Base-by-base conservation (phyloP, 768 basidiomycete genomes). In the Omphalotus guepiniiformis region DNA sequence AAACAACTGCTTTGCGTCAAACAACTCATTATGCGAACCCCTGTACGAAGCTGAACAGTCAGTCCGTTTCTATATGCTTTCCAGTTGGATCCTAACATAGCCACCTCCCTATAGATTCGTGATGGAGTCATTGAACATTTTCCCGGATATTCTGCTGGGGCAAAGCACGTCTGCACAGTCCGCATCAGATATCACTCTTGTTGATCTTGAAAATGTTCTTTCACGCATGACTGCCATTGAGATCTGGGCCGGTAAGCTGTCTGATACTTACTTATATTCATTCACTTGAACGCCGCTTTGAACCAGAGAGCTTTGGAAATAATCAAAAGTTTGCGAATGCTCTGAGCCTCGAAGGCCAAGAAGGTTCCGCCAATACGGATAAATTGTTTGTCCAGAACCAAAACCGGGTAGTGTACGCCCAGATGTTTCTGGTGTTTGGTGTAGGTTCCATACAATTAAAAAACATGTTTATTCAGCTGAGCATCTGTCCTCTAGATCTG, bases 151-250 rank as follows among this genome's bases (percentile, higher is more conserved):
- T 8, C 8, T 36, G 22, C 34, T 47, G 8, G 25, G 30, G 21
- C 9, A 32, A 9, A n/a, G n/a, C 9, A 6, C 22, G 6, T 36
- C 4, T 38, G 22, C 23, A n/a, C 15, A 21, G 21, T 15, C 19
- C 8, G 22, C 16, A 19, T 4, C 15, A 4, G 26, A 12, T 16
- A 47, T 47, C 18, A 16, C 27, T 22, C 45, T 47, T 7, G 22
- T 15, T 26, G 45, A 47, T n/a, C 21, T 47, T 8, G 45, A 47
- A n/a, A 47, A 47, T 27, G 15, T 36, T 15, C 45, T 47, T 23
- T 36, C 45, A n/a, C 45, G 45, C 3, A 47, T 47, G 45, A 47
- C 45, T 16, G 45, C 45, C 18, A 47, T 47, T 8, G 34, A 36
- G 18, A 16, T 47, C 12, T 47, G 45, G 45, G 34, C 45, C 21